Evolutionary conservation across 495 filamentous ascomycete species (phyloP), one percentile per base, ranked within the genome.

Genomic region (Articulospora tetracladia): DNA sequence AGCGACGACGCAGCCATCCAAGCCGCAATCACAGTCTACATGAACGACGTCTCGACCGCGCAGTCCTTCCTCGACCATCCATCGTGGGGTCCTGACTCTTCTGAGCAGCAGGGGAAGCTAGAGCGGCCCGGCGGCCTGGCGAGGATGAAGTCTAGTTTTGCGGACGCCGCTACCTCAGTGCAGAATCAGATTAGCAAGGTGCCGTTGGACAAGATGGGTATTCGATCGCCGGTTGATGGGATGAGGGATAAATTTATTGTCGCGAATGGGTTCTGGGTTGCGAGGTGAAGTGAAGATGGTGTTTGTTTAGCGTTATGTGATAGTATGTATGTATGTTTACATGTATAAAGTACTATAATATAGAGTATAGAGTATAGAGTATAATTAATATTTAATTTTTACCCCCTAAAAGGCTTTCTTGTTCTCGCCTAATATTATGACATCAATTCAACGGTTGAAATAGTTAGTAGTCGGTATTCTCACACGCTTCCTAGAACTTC

Each of bases 141-240:
- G 57, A 69, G 47, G 22, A 44, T 70, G 48, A 69, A 54, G 64
- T 74, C 76, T 39, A 73, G 74, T 34, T 76, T 73, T 60, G 66
- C 67, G 1, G 75, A 73, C 46, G 65, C 73, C 0, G 65, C 75
- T 30, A 63, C 69, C 11, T 73, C 72, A 1, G 74, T 78, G 0
- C 80, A 84, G 69, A 76, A 68, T 54, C 75, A 74, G 55, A 68
- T 83, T 17, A 80, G 82, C 51, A 76, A 74, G 52, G 70, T 85
- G 1, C 81, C 81, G 2, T 61, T 87, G 32, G 79, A 87, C 64
- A 66, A 72, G 48, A 64, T 81, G 6, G 85, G 85, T 0, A 76
- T 88, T 49, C 75, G 86, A 28, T 78, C 74, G 12, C 68, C 70
- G 3, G 69, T 71, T n/a, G 83, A 77, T 22, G 73, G 72, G 51